Evolutionary conservation across 2,329 filamentous ascomycete genomes (phyloP), one percentile per base, ranked within the genome.

Genomic region (Fusarium nygamai): DNA sequence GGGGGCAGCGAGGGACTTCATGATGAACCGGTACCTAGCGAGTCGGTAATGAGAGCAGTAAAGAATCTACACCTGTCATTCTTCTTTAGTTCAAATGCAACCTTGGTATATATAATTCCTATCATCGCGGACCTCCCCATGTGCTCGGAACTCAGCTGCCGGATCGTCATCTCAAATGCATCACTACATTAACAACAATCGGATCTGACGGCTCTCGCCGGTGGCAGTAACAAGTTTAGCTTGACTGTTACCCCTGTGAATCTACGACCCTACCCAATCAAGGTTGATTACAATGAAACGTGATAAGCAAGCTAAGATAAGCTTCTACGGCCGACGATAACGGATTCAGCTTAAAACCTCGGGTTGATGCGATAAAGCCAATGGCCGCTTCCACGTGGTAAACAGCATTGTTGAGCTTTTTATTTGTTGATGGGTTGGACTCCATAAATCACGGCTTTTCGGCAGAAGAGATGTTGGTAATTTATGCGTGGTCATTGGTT

Each of bases 371-470:
- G 31, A 56, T 56, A 56, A 56, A 41, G 34, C 51, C 34, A 56
- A 56, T 56, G 20, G 20, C 16, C 6, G 51, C 20, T 56, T 56
- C 51, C 51, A 56, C 51, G 51, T 56, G 51, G 24, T 39, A n/a
- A 41, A 17, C 14, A 13, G 14, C 20, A 17, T 54, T 39, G 20
- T n/a, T 54, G 24, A 20, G 14, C 8, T 10, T 13, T 24, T 38
- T 27, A 29, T 38, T 54, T 27, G 34, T n/a, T 29, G 11, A 41
- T 41, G 20, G 2, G 20, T 4, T 29, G 24, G 34, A 41, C 51
- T 56, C 51, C 51, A 56, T 56, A 56, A 54, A 56, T 56, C 34
- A 41, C 51, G 51, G 51, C 51, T 56, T 41, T 56, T 56, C 51
- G 51, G 51, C 51, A 56, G 24, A 22, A 1, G 24, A 19, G 20